Conservation (phyloP, 257 asterid genomes). For the Gentiana dahurica region DNA sequence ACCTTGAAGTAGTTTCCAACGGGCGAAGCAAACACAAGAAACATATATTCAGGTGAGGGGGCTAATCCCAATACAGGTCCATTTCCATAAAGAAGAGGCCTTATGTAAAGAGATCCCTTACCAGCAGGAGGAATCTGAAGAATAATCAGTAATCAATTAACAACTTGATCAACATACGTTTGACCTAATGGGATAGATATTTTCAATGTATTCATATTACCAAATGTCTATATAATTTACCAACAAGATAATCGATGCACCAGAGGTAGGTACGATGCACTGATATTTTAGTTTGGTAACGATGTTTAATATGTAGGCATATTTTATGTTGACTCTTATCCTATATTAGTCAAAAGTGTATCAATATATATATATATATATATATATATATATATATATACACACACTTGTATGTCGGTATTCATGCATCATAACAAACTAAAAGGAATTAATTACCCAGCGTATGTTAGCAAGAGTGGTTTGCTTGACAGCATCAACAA, state of each 20-base stretch:
- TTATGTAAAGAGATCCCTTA: conserved; percentile 63
- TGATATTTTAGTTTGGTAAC: too few species aligned
- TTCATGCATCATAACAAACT: too few species aligned
- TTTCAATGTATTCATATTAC: neutral
- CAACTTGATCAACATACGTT: too few species aligned
- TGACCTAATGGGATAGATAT: neutral
- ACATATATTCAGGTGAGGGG: conserved; percentile 65
- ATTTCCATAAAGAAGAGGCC: conserved; percentile 77
- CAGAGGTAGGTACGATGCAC: too few species aligned
- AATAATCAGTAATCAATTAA: conserved; percentile 5
- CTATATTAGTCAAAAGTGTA: too few species aligned
- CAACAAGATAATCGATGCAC: neutral
- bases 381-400: too few species aligned
- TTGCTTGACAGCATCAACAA: conserved; percentile 48
- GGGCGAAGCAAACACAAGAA: conserved; percentile 66
- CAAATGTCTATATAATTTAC: neutral
- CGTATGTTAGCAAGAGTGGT: conserved; percentile 58
- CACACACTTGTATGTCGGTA: too few species aligned
- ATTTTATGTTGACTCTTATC: too few species aligned
- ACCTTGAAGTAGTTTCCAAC: conserved; percentile 91
- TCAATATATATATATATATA: too few species aligned
- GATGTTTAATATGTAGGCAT: too few species aligned
- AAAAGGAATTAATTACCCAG: conserved; percentile 32
- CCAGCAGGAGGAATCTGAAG: conserved; percentile 82
- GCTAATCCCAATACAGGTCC: conserved; percentile 69